phyloP scores from a whole-genome alignment of 1,284 basidiomycete genomes.

The Sutorius eximius region DNA sequence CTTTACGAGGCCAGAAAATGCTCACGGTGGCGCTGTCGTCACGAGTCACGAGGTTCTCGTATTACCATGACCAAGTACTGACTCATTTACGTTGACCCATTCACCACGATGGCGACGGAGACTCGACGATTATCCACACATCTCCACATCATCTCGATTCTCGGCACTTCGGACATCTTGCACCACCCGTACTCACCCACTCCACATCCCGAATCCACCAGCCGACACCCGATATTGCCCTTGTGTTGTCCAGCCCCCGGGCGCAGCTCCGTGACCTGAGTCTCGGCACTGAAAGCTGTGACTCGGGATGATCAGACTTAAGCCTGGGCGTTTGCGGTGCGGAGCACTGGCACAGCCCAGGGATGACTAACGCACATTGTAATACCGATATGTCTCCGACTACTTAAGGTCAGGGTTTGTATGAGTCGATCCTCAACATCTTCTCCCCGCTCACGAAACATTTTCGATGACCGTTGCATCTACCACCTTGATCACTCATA shows the following conservation, averaged over 20 bases:
- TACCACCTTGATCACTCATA: constrained; percentile 20
- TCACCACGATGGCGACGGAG: neutral
- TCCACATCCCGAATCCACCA: no score
- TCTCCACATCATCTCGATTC: neutral
- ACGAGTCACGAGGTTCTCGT: neutral
- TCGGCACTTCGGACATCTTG: neutral
- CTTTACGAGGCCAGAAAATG: neutral
- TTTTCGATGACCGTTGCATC: constrained; percentile 27
- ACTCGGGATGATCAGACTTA: neutral
- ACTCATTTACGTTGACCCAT: neutral
- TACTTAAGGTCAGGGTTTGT: neutral
- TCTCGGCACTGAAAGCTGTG: neutral
- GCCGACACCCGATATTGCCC: neutral
- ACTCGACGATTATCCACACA: no score
- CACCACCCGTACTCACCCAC: neutral
- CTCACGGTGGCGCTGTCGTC: neutral
- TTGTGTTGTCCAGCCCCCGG: neutral
- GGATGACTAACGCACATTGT: no score
- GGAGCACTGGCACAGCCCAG: no score
- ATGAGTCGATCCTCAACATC: neutral
- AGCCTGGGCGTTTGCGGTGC: neutral
- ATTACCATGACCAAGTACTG: constrained; percentile 1
- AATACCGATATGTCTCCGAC: neutral
- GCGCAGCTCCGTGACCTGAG: neutral
- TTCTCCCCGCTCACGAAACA: neutral